Conservation (phyloP, 176 grass and related monocot genomes). For the Ensete glaucum region DNA sequence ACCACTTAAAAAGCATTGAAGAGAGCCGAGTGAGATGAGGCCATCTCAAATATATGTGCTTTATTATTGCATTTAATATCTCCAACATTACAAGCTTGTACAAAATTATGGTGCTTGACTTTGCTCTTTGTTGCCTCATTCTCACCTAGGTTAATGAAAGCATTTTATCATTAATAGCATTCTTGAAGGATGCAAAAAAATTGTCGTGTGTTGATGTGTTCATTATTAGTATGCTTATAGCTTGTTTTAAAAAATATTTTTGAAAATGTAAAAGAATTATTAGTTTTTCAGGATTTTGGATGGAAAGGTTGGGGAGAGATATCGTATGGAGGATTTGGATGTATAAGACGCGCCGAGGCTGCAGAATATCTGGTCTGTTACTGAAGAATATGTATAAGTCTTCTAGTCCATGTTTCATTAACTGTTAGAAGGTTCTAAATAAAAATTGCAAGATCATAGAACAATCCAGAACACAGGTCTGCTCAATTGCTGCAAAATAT, state of each 20-base stretch:
- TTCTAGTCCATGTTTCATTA: neutral
- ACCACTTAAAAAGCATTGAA: neutral
- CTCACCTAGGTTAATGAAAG: neutral
- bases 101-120: neutral
- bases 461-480: neutral
- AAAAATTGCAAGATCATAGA: neutral
- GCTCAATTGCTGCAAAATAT: neutral
- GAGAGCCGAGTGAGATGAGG: neutral
- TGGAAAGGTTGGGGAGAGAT: slow-evolving; percentile 98
- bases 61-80: neutral
- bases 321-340: slow-evolving; percentile 71
- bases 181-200: neutral
- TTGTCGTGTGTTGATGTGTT: neutral
- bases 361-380: slow-evolving; percentile 76
- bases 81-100: neutral
- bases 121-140: neutral
- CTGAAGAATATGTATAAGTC: neutral
- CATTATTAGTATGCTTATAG: neutral
- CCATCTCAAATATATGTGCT: neutral
- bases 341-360: slow-evolving; percentile 68
- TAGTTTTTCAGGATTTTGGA: slow-evolving; percentile 46
- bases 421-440: neutral
- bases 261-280: neutral
- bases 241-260: neutral
- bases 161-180: neutral